Conservation (phyloP, 2,329 filamentous ascomycete species). For the Talaromyces sp. region DNA sequence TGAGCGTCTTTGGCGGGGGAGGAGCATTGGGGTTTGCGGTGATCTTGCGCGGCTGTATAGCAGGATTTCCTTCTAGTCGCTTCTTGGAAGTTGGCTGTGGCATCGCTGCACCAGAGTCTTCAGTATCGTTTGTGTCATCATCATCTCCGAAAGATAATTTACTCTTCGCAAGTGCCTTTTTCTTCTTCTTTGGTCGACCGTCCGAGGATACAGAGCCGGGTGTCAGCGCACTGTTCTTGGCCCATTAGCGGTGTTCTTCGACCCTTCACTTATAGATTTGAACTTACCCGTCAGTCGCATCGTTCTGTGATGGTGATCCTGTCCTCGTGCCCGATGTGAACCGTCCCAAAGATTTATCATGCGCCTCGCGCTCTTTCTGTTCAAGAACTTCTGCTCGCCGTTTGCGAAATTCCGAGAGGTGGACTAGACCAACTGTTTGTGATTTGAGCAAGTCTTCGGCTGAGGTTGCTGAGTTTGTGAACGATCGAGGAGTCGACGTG, state of each 20-base stretch:
- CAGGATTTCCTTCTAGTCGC: conserved; percentile 31
- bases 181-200: conserved; percentile 53
- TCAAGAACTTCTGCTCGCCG: conserved; percentile 91
- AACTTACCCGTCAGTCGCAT: conserved; percentile 58
- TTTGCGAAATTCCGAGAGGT: conserved; percentile 92
- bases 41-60: conserved; percentile 32
- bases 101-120: conserved; percentile 35
- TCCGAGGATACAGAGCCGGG: conserved; percentile 37
- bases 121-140: conserved; percentile 60
- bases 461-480: conserved; percentile 70
- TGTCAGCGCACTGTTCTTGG: conserved; percentile 55
- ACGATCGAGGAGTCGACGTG: conserved; percentile 51
- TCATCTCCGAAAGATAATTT: conserved; percentile 64
- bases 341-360: conserved; percentile 56
- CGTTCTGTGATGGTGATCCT: conserved; percentile 47
- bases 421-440: conserved; percentile 85
- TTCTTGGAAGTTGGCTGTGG: conserved; percentile 38
- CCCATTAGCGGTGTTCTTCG: conserved; percentile 45
- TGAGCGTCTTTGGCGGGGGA: conserved; percentile 67
- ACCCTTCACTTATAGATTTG: conserved; percentile 17
- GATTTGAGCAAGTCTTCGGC: conserved; percentile 79
- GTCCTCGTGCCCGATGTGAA: conserved; percentile 44
- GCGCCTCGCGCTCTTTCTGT: conserved; percentile 77
- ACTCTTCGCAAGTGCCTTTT: conserved; percentile 57
- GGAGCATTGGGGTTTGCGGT: conserved; percentile 45